These are phyloP conservation scores for Piper betle DNA, from an alignment of 164 flowering plant species.

Conservation along the genomic window DNA sequence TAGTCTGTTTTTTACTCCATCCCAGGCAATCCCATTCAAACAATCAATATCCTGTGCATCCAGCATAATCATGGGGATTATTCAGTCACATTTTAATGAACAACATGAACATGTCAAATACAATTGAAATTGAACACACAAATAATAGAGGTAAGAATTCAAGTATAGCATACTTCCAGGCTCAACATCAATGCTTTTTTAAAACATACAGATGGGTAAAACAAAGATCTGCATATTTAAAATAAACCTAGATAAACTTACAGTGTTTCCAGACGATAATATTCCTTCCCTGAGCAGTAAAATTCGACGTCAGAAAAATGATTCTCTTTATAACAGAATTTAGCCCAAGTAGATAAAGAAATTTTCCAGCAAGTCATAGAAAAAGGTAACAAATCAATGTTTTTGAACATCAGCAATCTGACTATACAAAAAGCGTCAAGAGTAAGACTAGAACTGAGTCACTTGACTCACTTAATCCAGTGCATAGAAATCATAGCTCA, in stretches of 20 bases:
- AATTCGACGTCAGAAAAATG: not conserved
- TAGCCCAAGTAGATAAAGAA: not conserved
- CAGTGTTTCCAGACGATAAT: slow-evolving; percentile 35
- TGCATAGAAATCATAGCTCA: too few species aligned
- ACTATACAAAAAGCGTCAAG: too few species aligned
- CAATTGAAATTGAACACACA: not conserved
- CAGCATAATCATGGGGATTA: not conserved
- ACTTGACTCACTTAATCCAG: too few species aligned
- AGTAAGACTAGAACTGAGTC: too few species aligned
- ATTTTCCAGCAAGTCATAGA: not conserved
- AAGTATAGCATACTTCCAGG: not conserved
- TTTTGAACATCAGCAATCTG: too few species aligned
- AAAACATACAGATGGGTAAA: not conserved
- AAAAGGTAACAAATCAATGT: too few species aligned
- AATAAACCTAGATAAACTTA: slow-evolving; percentile 15
- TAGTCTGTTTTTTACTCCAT: slow-evolving; percentile 38
- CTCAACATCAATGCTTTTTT: not conserved
- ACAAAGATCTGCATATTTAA: not conserved
- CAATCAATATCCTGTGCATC: slow-evolving; percentile 55
- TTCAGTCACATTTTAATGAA: not conserved
- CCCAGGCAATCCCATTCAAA: slow-evolving; percentile 94
- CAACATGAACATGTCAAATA: not conserved
- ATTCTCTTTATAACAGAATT: not conserved
- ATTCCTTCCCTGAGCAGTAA: slow-evolving; percentile 34
- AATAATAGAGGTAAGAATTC: not conserved